Evolutionary conservation across 495 filamentous ascomycete species (phyloP), one percentile per base, ranked within the genome.

Genomic region (Hyaloscypha bicolor): DNA sequence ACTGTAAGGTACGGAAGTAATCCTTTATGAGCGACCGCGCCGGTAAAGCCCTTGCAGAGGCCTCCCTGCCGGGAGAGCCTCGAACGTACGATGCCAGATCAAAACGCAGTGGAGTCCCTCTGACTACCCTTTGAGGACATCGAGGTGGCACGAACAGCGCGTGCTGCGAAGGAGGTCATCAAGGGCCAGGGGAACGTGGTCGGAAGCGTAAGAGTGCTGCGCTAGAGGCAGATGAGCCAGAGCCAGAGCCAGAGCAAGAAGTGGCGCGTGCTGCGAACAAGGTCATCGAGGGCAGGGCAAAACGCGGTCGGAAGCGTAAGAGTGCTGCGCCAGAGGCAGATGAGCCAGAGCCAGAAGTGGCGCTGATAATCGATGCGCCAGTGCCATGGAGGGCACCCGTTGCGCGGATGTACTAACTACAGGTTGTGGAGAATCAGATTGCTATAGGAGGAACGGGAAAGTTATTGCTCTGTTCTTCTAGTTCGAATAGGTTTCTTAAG

Each of bases 111-210:
- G n/a, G n/a, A n/a, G n/a, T n/a, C n/a, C n/a, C n/a, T n/a, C n/a
- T n/a, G n/a, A n/a, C n/a, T n/a, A n/a, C n/a, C n/a, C 71, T 78
- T 70, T 71, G 74, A 78, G 74, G 70, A 78, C 68, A 65, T 77
- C 37, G 70, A 74, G 64, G 69, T 68, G 63, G 74, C 72, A 71
- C 73, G 75, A 69, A 72, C 68, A 62, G 69, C 71, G 69, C 74
- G 74, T 62, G 73, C 71, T 60, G 71, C 71, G 22, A 70, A 76
- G 65, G 63, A 72, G 39, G 65, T 61, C 55, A 58, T 48, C 33
- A 71, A 71, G 68, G 69, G 69, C 66, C 69, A 65, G 70, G 65
- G 57, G 22, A 74, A 74, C 72, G 70, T 59, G 72, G 72, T 68
- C 70, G n/a, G n/a, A 72, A 72, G 72, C 69, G 70, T 52, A 74